A percentile compares a stretch with the other conserved stretches of the same genome.
phyloP scores from a whole-genome alignment of 139 green algal species.

The Chlorokybus atmophyticus region DNA sequence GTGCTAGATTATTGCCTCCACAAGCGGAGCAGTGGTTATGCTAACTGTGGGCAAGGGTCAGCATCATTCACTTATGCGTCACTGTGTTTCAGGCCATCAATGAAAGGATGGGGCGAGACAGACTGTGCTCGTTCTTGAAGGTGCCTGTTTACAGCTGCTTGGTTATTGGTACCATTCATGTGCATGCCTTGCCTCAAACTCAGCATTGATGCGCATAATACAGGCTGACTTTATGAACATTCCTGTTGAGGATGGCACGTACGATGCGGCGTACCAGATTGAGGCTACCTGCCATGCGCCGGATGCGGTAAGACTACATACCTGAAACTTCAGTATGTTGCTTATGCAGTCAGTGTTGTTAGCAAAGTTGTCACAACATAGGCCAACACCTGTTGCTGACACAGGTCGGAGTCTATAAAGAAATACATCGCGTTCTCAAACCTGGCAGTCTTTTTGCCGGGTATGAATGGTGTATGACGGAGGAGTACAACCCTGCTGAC shows the following conservation, averaged over 20 bases:
- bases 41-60: background rate
- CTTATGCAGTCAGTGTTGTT: background rate
- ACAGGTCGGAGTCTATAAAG: conserved; percentile 30
- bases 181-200: too few relatives aligned
- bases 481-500: conserved; percentile 32
- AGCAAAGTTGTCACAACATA: background rate
- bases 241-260: conserved; percentile 26
- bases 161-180: too few relatives aligned
- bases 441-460: conserved; percentile 31
- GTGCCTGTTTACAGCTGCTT: too few relatives aligned
- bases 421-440: conserved; percentile 39
- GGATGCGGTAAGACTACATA: conserved; percentile 10
- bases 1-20: background rate
- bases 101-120: conserved; percentile 11
- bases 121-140: conserved; percentile 24
- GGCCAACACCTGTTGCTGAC: background rate
- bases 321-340: conserved; percentile 1
- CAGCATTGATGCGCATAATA: too few relatives aligned
- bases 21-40: background rate
- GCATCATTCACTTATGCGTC: background rate
- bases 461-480: conserved; percentile 46
- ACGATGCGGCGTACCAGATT: conserved; percentile 38
- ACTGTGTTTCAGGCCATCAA: too few relatives aligned
- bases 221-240: conserved; percentile 48
- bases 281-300: conserved; percentile 43